Conservation (phyloP, 352 stramenopile species). For the Phytophthora constricta region DNA sequence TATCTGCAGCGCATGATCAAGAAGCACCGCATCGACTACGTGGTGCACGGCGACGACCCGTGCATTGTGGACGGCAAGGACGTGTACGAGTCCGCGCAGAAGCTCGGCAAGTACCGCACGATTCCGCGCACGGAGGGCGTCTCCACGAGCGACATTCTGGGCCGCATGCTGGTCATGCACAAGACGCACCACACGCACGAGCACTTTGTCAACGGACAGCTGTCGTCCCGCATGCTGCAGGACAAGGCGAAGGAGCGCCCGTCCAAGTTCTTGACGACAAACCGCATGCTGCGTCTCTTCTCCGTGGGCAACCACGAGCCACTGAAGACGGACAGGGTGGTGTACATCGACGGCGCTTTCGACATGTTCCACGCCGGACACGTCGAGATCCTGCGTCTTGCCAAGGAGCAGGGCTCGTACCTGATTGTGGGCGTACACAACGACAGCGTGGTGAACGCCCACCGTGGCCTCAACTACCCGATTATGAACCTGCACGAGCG, state of each 20-base stretch:
- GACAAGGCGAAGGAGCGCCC: constrained; percentile 64
- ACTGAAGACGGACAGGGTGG: constrained; percentile 89
- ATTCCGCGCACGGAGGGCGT: constrained; percentile 97
- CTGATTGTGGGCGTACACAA: constrained; percentile 97
- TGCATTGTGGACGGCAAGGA: constrained; percentile 99
- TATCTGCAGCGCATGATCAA: constrained; percentile 98
- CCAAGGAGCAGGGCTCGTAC: constrained; percentile 94
- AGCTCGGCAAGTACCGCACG: constrained; percentile 95
- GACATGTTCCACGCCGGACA: constrained; percentile 99
- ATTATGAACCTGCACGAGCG: constrained; percentile 99
- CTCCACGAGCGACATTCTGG: constrained; percentile 99
- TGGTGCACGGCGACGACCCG: constrained; percentile 99
- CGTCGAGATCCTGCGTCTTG: constrained; percentile 95
- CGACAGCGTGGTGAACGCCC: constrained; percentile 91
- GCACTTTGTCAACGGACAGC: constrained; percentile 76
- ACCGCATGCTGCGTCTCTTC: constrained; percentile 94
- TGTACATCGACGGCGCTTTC: constrained; percentile 98
- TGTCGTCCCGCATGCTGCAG: constrained; percentile 76
- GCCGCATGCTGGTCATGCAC: constrained; percentile 97
- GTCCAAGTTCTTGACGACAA: constrained; percentile 96
- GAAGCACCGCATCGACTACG: constrained; percentile 98
- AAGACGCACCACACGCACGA: constrained; percentile 93
- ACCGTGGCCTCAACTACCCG: constrained; percentile 93
- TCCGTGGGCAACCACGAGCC: constrained; percentile 91
- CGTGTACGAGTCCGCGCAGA: constrained; percentile 97